Evolutionary conservation across 306 rosid genomes (phyloP), one percentile per base, ranked within the genome.

Genomic region (Gleditsia sinensis): DNA sequence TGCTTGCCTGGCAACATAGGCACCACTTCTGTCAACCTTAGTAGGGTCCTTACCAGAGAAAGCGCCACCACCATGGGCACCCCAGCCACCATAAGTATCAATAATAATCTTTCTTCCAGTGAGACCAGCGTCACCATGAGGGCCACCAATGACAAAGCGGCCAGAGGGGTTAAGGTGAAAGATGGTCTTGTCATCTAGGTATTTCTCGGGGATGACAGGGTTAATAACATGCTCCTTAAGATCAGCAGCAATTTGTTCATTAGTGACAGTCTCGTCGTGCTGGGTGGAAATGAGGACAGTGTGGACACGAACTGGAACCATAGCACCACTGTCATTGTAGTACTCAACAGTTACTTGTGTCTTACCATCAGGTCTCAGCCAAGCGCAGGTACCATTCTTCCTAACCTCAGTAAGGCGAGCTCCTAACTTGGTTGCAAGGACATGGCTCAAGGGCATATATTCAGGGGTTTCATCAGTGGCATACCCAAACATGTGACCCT

Each of bases 121-220:
- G 34, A 95, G 99, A 80, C 99, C 99, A 2, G 99, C 99, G 75
- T 95, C 99, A 74, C 99, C 99, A 9, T 95, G 99, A 19, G 99
- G 99, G 7, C 98, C 99, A 55, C 99, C 99, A 43, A 95, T 95
- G 65, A 95, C 99, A 67, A 95, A 95, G 37, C 99, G 97, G 78
- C 99, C 99, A 0, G 99, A 95, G 13, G 99, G 99, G 92, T 95
- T 95, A 39, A 95, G 95, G 89, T 95, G 99, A 92, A 95, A 95
- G 86, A 95, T 95, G 69, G 99, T 95, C 82, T 90, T 92, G 78
- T 95, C 97, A 20, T 92, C 98, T 14, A 95, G 90, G 89, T 95
- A 95, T 86, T 95, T 92, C 89, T 90, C 98, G 0, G 98, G 94
- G 81, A 95, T 69, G 59, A 95, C 96, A 9, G 99, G 98, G 88